Percentiles rank a stretch among this genome's conserved stretches.
Conservation (phyloP, 202 grass and related monocot genomes). For the Saccharum hybrid region DNA sequence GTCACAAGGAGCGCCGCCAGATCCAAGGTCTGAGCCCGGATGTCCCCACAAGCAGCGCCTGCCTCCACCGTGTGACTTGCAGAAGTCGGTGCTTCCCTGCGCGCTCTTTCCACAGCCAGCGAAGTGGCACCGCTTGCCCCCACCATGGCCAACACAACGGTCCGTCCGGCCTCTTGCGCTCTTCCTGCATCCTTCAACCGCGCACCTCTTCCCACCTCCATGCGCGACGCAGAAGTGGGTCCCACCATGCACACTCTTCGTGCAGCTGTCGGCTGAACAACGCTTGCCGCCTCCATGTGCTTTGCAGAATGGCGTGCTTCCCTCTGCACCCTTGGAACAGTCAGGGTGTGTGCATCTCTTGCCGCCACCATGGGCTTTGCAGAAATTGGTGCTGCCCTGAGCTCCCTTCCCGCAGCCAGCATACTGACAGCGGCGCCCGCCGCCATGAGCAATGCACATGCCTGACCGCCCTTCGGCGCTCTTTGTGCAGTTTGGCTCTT, state of each 20-base stretch:
- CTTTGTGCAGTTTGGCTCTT: constrained; percentile 62
- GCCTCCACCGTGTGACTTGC: constrained; percentile 82
- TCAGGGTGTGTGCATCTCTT: constrained; percentile 70
- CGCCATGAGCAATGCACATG: constrained; percentile 88
- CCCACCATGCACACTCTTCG: constrained; percentile 84
- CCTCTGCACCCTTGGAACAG: constrained; percentile 82
- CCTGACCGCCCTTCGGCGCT: constrained; percentile 84
- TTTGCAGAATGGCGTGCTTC: constrained; percentile 91
- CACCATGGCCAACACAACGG: constrained; percentile 79
- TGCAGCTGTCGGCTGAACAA: constrained; percentile 64
- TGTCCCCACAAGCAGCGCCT: constrained; percentile 78
- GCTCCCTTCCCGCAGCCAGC: constrained; percentile 69
- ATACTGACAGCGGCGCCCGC: constrained; percentile 73
- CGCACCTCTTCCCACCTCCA: constrained; percentile 86
- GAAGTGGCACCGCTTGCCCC: constrained; percentile 79
- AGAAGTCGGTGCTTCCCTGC: constrained; percentile 89
- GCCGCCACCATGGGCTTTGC: constrained; percentile 90
- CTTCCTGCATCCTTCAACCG: constrained; percentile 65
- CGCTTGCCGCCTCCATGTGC: constrained; percentile 87
- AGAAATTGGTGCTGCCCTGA: constrained; percentile 73
- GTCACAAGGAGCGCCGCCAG: constrained; percentile 52
- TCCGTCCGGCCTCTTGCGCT: constrained; percentile 81
- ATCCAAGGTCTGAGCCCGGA: constrained; percentile 47
- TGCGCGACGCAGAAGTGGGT: constrained; percentile 85
- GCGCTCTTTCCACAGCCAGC: constrained; percentile 71